A percentile compares a stretch with the other conserved stretches of the same genome.
These are phyloP conservation scores for Andalucia godoyi DNA, from an alignment of 78 protist species.

Conservation along the genomic window DNA sequence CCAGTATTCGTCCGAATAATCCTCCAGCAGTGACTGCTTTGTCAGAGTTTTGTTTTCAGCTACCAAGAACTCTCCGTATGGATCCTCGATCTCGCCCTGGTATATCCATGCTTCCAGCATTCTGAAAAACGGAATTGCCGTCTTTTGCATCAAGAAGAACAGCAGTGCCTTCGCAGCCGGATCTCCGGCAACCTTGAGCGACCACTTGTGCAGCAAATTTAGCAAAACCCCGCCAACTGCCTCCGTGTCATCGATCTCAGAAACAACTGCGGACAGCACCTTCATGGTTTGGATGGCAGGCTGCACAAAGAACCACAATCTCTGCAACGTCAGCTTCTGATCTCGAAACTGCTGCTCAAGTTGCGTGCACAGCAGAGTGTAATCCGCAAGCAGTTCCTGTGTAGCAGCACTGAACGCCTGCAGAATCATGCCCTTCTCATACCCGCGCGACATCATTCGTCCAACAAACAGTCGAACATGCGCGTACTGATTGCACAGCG, in stretches of 20 bases:
- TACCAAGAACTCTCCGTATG: constrained; percentile 52
- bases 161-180: too few relatives aligned
- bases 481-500: not conserved
- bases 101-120: constrained; percentile 54
- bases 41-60: not conserved
- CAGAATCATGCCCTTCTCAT: constrained; percentile 25
- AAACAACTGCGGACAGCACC: constrained; percentile 1
- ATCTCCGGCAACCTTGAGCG: too few relatives aligned
- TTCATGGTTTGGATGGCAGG: constrained; percentile 18
- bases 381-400: constrained; percentile 22
- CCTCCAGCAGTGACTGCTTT: not conserved
- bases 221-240: constrained; percentile 15
- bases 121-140: constrained; percentile 51
- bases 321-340: constrained; percentile 25
- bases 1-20: constrained; percentile 14
- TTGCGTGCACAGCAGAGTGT: constrained; percentile 23
- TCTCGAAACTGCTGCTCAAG: constrained; percentile 26
- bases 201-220: not conserved
- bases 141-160: too few relatives aligned
- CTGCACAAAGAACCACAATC: constrained; percentile 46
- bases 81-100: constrained; percentile 43
- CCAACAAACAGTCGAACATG: not conserved
- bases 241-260: not conserved
- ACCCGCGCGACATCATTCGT: not conserved
- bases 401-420: constrained; percentile 53